Evolutionary conservation across 495 filamentous ascomycete species (phyloP).

Genomic region (Cercophora scortea): DNA sequence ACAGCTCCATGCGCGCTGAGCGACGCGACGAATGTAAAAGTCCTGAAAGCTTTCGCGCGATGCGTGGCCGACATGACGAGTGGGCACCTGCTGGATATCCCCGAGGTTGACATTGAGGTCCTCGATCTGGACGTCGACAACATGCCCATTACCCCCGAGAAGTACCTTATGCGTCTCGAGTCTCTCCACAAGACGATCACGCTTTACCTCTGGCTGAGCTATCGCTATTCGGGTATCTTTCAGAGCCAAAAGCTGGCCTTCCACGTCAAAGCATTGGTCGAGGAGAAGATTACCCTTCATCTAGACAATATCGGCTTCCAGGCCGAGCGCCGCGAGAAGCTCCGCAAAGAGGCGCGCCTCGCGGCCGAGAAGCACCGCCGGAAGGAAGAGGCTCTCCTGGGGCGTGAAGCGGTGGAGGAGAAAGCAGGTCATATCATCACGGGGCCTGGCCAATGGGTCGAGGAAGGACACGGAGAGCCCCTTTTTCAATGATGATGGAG

Average conservation of each 20-base stretch:
- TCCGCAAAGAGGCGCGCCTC: conserved; percentile 12
- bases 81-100: conserved; percentile 60
- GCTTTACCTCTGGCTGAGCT: conserved; percentile 80
- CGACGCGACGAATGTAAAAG: conserved; percentile 24
- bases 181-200: conserved; percentile 71
- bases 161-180: conserved; percentile 61
- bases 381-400: conserved; percentile 4
- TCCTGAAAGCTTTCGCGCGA: conserved; percentile 52
- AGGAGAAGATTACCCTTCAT: conserved; percentile 64
- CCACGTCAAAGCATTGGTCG: conserved; percentile 71
- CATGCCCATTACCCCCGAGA: conserved; percentile 30
- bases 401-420: no score
- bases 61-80: conserved; percentile 57
- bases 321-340: conserved; percentile 6
- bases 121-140: conserved; percentile 42
- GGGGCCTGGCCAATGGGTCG: no score
- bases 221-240: conserved; percentile 70
- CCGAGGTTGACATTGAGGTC: conserved; percentile 55
- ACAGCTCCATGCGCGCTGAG: conserved; percentile 50
- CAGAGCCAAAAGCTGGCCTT: conserved; percentile 66
- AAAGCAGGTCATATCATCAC: no score
- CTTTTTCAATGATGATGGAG: no score
- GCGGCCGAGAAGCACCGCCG: conserved; percentile 6
- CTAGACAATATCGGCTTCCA: conserved; percentile 36
- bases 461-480: no score